Evolutionary conservation across 768 basidiomycete genomes (phyloP), one percentile per base, ranked within the genome.

Genomic region (Lactarius evosmus): DNA sequence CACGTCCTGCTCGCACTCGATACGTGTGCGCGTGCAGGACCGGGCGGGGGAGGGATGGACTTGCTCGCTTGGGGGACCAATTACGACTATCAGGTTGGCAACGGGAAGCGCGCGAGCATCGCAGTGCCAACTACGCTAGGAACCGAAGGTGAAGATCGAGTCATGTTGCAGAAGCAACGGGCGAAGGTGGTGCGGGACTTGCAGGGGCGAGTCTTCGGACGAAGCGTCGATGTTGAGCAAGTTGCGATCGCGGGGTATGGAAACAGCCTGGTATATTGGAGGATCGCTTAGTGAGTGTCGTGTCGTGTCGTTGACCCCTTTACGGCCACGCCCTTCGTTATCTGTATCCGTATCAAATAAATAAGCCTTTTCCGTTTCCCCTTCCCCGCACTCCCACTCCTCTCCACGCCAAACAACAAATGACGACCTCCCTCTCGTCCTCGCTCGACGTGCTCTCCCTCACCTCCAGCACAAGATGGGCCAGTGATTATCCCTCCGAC

Each of bases 1-100:
- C 93, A 95, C 73, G 83, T 90, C 56, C 77, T 93, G 30, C 78
- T 88, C 50, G 83, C 89, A 9, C 76, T 96, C 51, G 85, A 92
- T 65, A 89, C 90, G 8, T 72, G 77, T 40, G 62, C 72, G 32
- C 77, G 77, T 17, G 80, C 82, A 4, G 81, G 77, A 4, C 77
- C 78, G 12, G 81, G 82, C 44, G 81, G 79, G 16, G 72, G 71
- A 1, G 85, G 87, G 2, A 80, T 83, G 56, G 91, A 93, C 73
- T 75, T 93, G 40, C 73, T 87, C 50, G 81, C 78, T 0, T 93
- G 88, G 89, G 91, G 91, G 2, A 79, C 80, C 62, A 91, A 91
- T 69, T 80, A 84, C 53, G 83, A 87, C 36, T 87, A 82, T 64
- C 89, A 93, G 72, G 79, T 92, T 4, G 91, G 91, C 12, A 89